Percentiles rank a stretch among this genome's conserved stretches.
These are phyloP conservation scores for Fusarium beomiforme DNA, from an alignment of 2,329 filamentous ascomycete genomes.

Conservation along the genomic window DNA sequence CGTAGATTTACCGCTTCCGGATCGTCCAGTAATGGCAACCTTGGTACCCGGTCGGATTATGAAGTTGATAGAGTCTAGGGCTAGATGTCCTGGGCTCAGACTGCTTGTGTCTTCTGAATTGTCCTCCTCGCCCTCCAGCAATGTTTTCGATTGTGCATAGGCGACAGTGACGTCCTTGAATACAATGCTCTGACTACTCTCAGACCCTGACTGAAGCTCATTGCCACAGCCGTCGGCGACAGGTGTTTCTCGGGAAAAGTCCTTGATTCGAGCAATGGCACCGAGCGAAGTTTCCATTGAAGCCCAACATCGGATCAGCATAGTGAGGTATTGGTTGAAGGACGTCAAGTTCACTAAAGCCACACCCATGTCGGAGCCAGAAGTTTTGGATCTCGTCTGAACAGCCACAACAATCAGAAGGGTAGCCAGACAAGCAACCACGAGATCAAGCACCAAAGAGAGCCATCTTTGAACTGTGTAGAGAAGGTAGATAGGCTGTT, in stretches of 20 bases:
- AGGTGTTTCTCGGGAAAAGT: background rate
- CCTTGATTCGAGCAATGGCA: background rate
- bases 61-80: background rate
- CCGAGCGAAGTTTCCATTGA: background rate
- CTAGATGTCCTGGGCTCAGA: background rate
- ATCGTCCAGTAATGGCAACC: background rate
- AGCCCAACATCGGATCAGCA: background rate
- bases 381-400: background rate
- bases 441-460: background rate
- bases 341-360: background rate
- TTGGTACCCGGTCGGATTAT: background rate
- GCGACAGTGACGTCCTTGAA: background rate
- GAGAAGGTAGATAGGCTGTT: background rate
- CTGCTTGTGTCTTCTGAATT: background rate
- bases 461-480: background rate
- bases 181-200: background rate
- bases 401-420: background rate
- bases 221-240: background rate
- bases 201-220: background rate
- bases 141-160: background rate
- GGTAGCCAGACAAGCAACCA: background rate
- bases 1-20: background rate
- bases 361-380: background rate
- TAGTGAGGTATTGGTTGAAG: background rate
- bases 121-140: background rate